Evolutionary conservation across 495 filamentous ascomycete species (phyloP), one percentile per base, ranked within the genome.

Genomic region (Sphaerosporella brunnea): DNA sequence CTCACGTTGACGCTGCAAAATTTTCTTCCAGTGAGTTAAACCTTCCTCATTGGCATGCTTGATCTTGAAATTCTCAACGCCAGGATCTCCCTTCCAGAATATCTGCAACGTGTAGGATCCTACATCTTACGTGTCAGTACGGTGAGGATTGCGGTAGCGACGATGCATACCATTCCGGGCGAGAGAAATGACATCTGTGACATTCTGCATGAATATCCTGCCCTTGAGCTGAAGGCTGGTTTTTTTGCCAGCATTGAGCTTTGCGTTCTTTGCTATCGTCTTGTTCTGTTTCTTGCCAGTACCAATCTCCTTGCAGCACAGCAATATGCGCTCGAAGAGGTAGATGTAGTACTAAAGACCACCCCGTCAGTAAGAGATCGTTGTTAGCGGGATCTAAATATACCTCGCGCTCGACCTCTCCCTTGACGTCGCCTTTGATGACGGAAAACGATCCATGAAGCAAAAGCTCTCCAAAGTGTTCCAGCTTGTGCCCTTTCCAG

Each of bases 201-300:
- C 88, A 60, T 97, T 97, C 47, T 88, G 86, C 88, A 97, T 95
- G 65, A 96, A 96, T 56, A 97, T 97, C 18, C 90, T 76, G 20
- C 90, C 90, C 65, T 96, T 97, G 25, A 97, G 71, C 61, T 93
- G 86, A 40, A 97, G 68, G 61, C 82, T 87, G 26, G 79, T 73
- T 57, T 75, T 72, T 52, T 73, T 77, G 62, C 78, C 74, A 47
- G 77, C 73, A 38, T 76, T 67, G 1, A 80, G 72, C 62, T 84
- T 85, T 65, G 79, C 51, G 65, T 68, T 34, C 30, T 25, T 46
- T 38, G 37, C 72, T 53, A 79, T 84, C 36, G 74, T 74, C 38
- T 65, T 61, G 39, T 64, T 66, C 57, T 84, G 82, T 63, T 73
- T 79, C 65, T 95, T 96, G 58, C 79, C 82, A 2, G 81, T 78